Evolutionary conservation across 2,329 filamentous ascomycete genomes (phyloP).

Genomic region (Nigrospora osmanthi): DNA sequence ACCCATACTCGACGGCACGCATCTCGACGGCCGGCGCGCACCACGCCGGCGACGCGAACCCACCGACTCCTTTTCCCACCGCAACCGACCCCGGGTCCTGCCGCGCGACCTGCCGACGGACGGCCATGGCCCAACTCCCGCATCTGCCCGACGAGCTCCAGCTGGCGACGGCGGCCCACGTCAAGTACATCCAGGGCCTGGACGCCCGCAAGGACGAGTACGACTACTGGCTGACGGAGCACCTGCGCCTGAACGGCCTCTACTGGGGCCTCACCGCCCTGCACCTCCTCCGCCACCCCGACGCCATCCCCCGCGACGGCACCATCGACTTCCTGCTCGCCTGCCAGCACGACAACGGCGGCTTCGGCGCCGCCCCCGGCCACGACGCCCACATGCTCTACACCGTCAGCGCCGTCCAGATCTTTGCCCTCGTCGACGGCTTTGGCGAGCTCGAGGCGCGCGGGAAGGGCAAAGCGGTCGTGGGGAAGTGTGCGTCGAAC

Average conservation of each 20-base stretch:
- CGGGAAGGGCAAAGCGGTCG: constrained; percentile 61
- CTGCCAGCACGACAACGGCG: constrained; percentile 83
- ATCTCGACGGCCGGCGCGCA: too few relatives aligned
- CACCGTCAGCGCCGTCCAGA: constrained; percentile 91
- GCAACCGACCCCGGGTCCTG: too few relatives aligned
- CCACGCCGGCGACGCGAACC: too few relatives aligned
- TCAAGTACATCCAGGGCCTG: constrained; percentile 86
- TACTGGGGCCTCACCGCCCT: constrained; percentile 94
- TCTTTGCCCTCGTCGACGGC: constrained; percentile 79
- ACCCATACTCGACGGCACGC: too few relatives aligned
- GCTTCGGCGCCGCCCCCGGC: constrained; percentile 87
- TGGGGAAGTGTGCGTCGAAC: constrained; percentile 66
- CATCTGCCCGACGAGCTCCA: constrained; percentile 30
- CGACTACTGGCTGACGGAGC: constrained; percentile 97
- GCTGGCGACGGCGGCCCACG: constrained; percentile 56
- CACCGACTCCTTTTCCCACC: too few relatives aligned
- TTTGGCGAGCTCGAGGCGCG: constrained; percentile 72
- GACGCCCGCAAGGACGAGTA: constrained; percentile 90
- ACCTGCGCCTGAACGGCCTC: constrained; percentile 87
- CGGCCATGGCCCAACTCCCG: constrained; percentile 24
- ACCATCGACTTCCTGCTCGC: constrained; percentile 91
- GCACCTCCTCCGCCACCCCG: constrained; percentile 72
- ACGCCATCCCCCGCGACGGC: constrained; percentile 71
- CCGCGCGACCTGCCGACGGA: not conserved
- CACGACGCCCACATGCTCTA: constrained; percentile 96